These are phyloP conservation scores for Didymosphaeria variabile DNA, from an alignment of 2,329 filamentous ascomycete species.

Conservation along the genomic window DNA sequence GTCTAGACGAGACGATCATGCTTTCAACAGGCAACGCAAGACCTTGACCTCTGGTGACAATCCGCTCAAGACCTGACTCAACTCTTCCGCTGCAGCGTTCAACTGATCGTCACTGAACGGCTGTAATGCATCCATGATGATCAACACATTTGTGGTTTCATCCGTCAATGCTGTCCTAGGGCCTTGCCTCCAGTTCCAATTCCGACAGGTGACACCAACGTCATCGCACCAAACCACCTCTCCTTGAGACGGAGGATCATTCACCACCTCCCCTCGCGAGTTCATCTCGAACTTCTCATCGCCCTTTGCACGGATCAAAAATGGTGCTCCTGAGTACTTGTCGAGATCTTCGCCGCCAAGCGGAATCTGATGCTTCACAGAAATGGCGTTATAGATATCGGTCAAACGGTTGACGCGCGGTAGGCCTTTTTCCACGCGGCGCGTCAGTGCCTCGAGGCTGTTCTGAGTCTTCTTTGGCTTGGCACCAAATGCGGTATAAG, in stretches of 20 bases:
- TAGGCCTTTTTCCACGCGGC: conserved; percentile 44
- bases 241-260: conserved; percentile 35
- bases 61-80: conserved; percentile 16
- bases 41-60: conserved; percentile 6
- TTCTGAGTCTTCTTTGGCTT: conserved; percentile 51
- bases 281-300: conserved; percentile 46
- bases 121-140: conserved; percentile 47
- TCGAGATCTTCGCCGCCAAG: conserved; percentile 52
- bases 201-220: conserved; percentile 49
- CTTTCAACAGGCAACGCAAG: conserved; percentile 1
- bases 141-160: conserved; percentile 46
- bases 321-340: conserved; percentile 47
- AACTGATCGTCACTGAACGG: conserved; percentile 32
- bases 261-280: conserved; percentile 36
- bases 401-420: conserved; percentile 52
- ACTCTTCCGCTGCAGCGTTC: conserved; percentile 38
- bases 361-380: conserved; percentile 51
- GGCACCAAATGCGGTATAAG: conserved; percentile 52
- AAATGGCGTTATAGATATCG: conserved; percentile 53
- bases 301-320: conserved; percentile 44
- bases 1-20: neutral
- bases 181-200: conserved; percentile 54
- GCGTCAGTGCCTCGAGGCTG: conserved; percentile 50
- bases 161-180: conserved; percentile 48
- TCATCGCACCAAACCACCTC: conserved; percentile 54